A percentile compares a stretch with the other conserved stretches of the same genome.
These are phyloP conservation scores for Neopestalotiopsis sp. DNA, from an alignment of 2,329 filamentous ascomycete species.

Conservation along the genomic window DNA sequence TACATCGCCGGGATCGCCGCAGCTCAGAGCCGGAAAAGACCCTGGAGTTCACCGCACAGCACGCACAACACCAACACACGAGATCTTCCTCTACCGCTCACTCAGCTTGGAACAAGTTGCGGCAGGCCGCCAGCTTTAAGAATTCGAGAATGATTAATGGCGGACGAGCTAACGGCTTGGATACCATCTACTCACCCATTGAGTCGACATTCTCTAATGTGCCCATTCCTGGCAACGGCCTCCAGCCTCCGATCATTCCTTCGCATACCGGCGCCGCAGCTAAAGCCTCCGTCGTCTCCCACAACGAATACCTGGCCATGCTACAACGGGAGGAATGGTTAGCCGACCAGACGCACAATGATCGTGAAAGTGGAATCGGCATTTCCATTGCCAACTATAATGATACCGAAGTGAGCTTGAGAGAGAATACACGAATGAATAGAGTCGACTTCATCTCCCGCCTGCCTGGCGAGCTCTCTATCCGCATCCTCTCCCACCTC, in stretches of 20 bases:
- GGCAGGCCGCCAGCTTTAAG: slow-evolving; percentile 56
- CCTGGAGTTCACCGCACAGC: slow-evolving; percentile 25
- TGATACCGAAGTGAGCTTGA: slow-evolving; percentile 36
- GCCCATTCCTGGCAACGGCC: slow-evolving; percentile 54
- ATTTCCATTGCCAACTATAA: slow-evolving; percentile 55
- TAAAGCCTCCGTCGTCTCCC: slow-evolving; percentile 63
- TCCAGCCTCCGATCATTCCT: slow-evolving; percentile 65
- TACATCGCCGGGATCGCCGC: slow-evolving; percentile 49
- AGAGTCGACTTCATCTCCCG: slow-evolving; percentile 62
- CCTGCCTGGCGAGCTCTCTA: slow-evolving; percentile 63
- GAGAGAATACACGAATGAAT: slow-evolving; percentile 42
- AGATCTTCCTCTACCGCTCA: slow-evolving; percentile 56
- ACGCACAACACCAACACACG: slow-evolving; percentile 33
- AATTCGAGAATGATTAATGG: slow-evolving; percentile 52
- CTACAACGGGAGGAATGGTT: slow-evolving; percentile 49
- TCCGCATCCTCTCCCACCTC: slow-evolving; percentile 62
- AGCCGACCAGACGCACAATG: slow-evolving; percentile 55
- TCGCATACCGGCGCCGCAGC: slow-evolving; percentile 64
- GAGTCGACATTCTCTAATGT: slow-evolving; percentile 34
- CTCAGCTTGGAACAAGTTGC: slow-evolving; percentile 55
- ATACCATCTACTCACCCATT: slow-evolving; percentile 43
- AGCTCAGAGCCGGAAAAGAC: slow-evolving; percentile 33
- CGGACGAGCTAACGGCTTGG: slow-evolving; percentile 41
- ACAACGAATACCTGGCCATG: slow-evolving; percentile 53
- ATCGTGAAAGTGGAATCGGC: slow-evolving; percentile 68